phyloP scores from a whole-genome alignment of 2,329 filamentous ascomycete genomes.

The Clarireedia paspali region DNA sequence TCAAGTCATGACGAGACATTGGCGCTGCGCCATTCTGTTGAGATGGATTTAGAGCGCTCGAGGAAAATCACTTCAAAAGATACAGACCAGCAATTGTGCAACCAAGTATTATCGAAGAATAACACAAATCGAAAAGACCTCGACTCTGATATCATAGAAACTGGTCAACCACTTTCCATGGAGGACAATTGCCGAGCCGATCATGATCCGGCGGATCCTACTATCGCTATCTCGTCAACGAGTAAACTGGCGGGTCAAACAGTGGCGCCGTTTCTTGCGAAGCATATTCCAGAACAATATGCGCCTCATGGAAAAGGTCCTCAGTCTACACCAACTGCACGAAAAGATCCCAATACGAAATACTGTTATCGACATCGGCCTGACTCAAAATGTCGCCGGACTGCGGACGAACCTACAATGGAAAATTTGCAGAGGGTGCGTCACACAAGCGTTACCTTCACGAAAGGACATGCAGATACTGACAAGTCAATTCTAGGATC shows the following conservation, averaged over 20 bases:
- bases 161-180: constrained; percentile 17
- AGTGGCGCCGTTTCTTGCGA: constrained; percentile 66
- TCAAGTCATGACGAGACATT: constrained; percentile 18
- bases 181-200: constrained; percentile 23
- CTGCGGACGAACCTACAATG: constrained; percentile 95
- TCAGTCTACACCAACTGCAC: constrained; percentile 32
- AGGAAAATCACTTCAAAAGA: constrained; percentile 9
- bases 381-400: constrained; percentile 85
- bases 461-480: background rate
- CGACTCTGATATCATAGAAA: constrained; percentile 9
- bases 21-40: constrained; percentile 21
- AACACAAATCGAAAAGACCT: constrained; percentile 7
- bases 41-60: constrained; percentile 17
- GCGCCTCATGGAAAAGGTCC: constrained; percentile 59
- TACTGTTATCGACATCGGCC: constrained; percentile 95
- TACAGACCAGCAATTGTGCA: constrained; percentile 9
- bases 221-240: constrained; percentile 23
- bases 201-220: constrained; percentile 16
- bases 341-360: constrained; percentile 65
- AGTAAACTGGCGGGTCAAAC: constrained; percentile 26
- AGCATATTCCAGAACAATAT: constrained; percentile 86
- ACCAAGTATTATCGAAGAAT: constrained; percentile 12
- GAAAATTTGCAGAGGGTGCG: constrained; percentile 80
- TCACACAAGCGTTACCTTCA: constrained; percentile 13
- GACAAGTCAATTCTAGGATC: constrained; percentile 46